Conservation (phyloP, 2,329 filamentous ascomycete species). For the Fusarium clavum region DNA sequence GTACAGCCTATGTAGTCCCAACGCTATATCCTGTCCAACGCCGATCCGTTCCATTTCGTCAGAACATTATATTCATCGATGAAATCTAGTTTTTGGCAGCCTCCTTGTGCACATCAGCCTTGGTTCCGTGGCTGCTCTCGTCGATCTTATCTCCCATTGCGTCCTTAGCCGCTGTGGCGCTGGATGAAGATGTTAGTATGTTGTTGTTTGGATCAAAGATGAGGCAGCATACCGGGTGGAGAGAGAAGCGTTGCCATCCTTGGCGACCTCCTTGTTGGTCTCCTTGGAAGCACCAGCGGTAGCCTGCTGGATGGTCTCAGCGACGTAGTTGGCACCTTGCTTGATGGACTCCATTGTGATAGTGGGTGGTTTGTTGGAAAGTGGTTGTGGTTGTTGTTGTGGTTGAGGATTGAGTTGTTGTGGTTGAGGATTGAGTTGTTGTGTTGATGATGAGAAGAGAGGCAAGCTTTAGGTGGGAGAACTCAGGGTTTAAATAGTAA, state of each 20-base stretch:
- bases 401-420: no score
- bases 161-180: conserved; percentile 61
- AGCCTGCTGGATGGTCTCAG: conserved; percentile 71
- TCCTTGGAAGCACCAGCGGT: conserved; percentile 71
- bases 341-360: conserved; percentile 64
- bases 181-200: conserved; percentile 48
- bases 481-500: conserved; percentile 39
- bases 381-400: conserved; percentile 23
- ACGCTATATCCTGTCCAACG: conserved; percentile 23
- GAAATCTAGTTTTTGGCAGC: background rate
- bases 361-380: conserved; percentile 31
- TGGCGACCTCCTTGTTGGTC: conserved; percentile 75
- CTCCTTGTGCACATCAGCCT: conserved; percentile 50
- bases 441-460: conserved; percentile 22
- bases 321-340: conserved; percentile 76
- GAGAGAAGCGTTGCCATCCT: conserved; percentile 66
- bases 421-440: conserved; percentile 24
- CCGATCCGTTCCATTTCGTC: background rate
- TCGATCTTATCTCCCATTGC: conserved; percentile 62
- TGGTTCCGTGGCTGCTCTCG: conserved; percentile 55
- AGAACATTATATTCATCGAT: background rate
- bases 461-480: conserved; percentile 7
- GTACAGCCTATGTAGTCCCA: conserved; percentile 15
- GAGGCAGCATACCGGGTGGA: conserved; percentile 62
- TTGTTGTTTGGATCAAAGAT: rapidly evolving